phyloP scores from a whole-genome alignment of 2,329 filamentous ascomycete genomes.

The Diaporthe caulivora region DNA sequence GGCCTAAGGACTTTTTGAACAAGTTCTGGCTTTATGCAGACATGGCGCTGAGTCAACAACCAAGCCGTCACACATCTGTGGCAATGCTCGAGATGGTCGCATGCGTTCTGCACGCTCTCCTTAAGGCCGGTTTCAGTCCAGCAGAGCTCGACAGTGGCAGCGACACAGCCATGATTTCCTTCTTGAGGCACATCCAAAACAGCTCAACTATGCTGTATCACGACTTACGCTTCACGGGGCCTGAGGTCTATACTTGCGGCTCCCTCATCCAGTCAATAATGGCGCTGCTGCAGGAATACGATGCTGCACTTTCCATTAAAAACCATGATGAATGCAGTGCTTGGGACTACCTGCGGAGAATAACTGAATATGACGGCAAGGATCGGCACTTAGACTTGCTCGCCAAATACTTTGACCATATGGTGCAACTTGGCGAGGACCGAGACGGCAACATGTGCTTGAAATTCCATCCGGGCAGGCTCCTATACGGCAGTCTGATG shows the following conservation, averaged over 20 bases:
- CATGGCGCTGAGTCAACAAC: neutral
- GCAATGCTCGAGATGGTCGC: too few relatives aligned
- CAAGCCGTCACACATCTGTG: neutral
- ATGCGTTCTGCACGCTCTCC: neutral
- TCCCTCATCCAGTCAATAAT: neutral
- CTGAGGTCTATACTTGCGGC: neutral
- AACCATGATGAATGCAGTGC: neutral
- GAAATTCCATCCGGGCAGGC: neutral
- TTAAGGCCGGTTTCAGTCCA: neutral
- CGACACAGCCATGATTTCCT: conserved; percentile 11
- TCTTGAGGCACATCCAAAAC: neutral
- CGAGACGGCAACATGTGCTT: neutral
- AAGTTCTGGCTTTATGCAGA: neutral
- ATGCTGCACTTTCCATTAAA: neutral
- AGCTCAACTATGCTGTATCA: too few relatives aligned
- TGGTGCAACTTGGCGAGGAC: neutral
- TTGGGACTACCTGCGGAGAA: neutral
- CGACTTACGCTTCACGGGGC: too few relatives aligned
- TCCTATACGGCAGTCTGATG: neutral
- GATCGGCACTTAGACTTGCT: neutral
- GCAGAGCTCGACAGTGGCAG: neutral
- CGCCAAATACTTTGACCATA: neutral
- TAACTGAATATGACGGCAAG: neutral
- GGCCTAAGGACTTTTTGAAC: neutral
- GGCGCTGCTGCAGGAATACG: conserved; percentile 2